Conservation (phyloP, 2,329 filamentous ascomycete species). For the Epichloe amarillans region DNA sequence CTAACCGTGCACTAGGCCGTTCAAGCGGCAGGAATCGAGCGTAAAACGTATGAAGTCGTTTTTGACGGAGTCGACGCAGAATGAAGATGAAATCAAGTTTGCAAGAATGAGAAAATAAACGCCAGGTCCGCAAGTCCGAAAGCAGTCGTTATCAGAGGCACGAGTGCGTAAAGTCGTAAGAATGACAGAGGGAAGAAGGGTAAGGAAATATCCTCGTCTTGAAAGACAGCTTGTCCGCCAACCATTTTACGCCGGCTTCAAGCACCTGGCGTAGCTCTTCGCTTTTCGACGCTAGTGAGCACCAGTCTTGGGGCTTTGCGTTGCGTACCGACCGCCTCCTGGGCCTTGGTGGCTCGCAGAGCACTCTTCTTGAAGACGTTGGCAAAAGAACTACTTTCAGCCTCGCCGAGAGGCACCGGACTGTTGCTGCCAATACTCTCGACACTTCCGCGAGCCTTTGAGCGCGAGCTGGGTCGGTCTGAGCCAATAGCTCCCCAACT, state of each 20-base stretch:
- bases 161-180: constrained; percentile 25
- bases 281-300: constrained; percentile 80
- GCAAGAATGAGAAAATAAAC: background rate
- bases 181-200: constrained; percentile 14
- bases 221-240: background rate
- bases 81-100: background rate
- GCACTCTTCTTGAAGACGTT: constrained; percentile 50
- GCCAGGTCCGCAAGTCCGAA: constrained; percentile 8
- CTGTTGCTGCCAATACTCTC: constrained; percentile 48
- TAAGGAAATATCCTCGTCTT: constrained; percentile 9
- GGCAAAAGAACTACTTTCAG: constrained; percentile 48
- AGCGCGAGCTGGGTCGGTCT: constrained; percentile 60
- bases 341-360: constrained; percentile 36
- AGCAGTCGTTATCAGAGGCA: constrained; percentile 24
- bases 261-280: constrained; percentile 38
- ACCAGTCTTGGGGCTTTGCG: constrained; percentile 80
- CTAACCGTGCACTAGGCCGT: background rate
- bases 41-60: background rate
- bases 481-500: constrained; percentile 72
- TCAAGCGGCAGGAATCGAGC: background rate
- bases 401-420: constrained; percentile 30
- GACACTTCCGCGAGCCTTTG: constrained; percentile 49
- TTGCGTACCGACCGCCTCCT: constrained; percentile 45
- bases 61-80: constrained; percentile 1
- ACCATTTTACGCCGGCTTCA: constrained; percentile 5